A percentile compares a stretch with the other conserved stretches of the same genome.
Evolutionary conservation across 2,329 filamentous ascomycete species (phyloP).

Genomic region (Rutstroemia sydowiana): DNA sequence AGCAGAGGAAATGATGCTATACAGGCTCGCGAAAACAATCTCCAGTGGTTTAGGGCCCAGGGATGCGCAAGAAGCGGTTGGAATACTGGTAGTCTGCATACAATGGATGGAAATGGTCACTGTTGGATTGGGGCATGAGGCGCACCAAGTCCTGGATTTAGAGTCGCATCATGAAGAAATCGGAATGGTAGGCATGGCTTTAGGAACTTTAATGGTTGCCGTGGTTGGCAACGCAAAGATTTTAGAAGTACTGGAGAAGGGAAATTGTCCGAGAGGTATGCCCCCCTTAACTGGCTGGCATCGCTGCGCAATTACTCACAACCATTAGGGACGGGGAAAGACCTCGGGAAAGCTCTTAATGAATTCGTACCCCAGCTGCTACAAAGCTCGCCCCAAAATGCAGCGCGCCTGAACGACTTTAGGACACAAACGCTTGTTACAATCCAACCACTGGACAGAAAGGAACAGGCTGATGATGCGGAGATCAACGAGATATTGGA

Average conservation of each 20-base stretch:
- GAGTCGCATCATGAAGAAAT: slow-evolving; percentile 45
- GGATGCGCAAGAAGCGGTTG: slow-evolving; percentile 40
- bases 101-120: slow-evolving; percentile 54
- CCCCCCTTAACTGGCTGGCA: too few relatives aligned
- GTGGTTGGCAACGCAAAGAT: slow-evolving; percentile 54
- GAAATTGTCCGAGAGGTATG: slow-evolving; percentile 38
- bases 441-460: slow-evolving; percentile 48
- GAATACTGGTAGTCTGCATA: slow-evolving; percentile 43
- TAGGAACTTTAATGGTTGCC: slow-evolving; percentile 55
- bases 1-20: slow-evolving; percentile 30
- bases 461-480: slow-evolving; percentile 41
- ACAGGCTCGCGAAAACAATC: slow-evolving; percentile 26
- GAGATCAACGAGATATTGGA: slow-evolving; percentile 52
- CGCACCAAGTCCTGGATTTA: slow-evolving; percentile 37
- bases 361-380: slow-evolving; percentile 50
- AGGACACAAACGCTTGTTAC: slow-evolving; percentile 47
- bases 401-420: slow-evolving; percentile 46
- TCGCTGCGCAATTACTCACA: background rate
- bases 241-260: slow-evolving; percentile 44
- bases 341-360: slow-evolving; percentile 36
- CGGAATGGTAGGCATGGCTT: slow-evolving; percentile 53
- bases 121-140: slow-evolving; percentile 38
- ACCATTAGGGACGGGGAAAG: slow-evolving; percentile 38
- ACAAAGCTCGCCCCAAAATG: slow-evolving; percentile 46
- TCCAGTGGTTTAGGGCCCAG: slow-evolving; percentile 42